Evolutionary conservation across 768 basidiomycete genomes (phyloP), one percentile per base, ranked within the genome.

Genomic region (Tricholoma terreum): DNA sequence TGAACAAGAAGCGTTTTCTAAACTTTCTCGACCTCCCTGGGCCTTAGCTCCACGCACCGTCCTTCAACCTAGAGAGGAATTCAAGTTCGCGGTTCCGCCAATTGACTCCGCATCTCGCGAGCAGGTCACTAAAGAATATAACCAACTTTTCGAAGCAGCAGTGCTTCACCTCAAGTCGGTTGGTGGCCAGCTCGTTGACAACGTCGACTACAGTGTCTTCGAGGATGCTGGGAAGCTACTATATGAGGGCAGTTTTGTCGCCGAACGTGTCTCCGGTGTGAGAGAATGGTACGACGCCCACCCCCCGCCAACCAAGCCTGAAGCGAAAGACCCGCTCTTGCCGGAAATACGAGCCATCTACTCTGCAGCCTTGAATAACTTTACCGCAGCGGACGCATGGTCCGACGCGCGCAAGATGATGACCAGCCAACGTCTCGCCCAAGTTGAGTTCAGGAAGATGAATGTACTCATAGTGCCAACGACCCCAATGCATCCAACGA

Each of bases 381-480:
- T 49, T 17, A 31, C 46, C n/a, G 46, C 46, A 30, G 46, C 46
- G 46, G 46, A 49, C 30, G 46, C 24, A 7, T 49, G 46, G 46
- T 49, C 46, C 30, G 46, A 49, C n/a, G 15, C 15, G 9, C n/a
- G n/a, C 46, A 49, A 49, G 10, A 49, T 49, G 46, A 49, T 49
- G 46, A 49, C 46, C n/a, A 49, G 46, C 15, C 46, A 49, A 31
- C 46, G 46, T 49, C 46, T 49, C 30, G 46, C 46, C 17, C 46
- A 49, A 30, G 27, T 31, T 19, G 46, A 49, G 27, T 49, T 49
- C 30, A n/a, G 30, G n/a, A 49, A 49, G 46, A 49, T 49, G 30
- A 49, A 49, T 49, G 46, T 49, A n/a, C 46, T 49, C 27, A 31
- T 49, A 49, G 46, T 49, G 27, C 46, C 46, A 27, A 49, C 46